Base-by-base conservation (phyloP, 2,329 filamentous ascomycete species). In the Verticillium alfalfae region DNA sequence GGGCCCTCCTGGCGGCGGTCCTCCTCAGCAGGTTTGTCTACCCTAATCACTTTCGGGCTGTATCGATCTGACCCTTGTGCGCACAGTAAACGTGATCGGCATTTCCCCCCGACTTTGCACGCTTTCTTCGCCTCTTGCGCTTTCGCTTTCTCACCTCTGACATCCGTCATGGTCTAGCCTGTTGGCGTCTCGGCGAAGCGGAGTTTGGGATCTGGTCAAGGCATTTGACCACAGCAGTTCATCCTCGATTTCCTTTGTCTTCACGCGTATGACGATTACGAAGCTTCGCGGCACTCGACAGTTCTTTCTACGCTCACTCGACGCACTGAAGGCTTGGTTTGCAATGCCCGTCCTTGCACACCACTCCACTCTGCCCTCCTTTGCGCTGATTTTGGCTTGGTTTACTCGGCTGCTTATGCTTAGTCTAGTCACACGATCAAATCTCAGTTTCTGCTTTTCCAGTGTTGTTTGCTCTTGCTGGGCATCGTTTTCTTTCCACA, bases 1-100 rank as follows among this genome's bases (percentile, higher is more conserved):
- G 63, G 72, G 75, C 9, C 45, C 45, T 22, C 75, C 74, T 61
- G 72, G 71, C 39, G 75, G 74, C 56, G 58, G 41, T 16, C 74
- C 75, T 61, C 70, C 54, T 13, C 26, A 34, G 54, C 54, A 56
- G 54, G 54, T 56, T 56, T 12, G 54, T 56, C 8, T 52, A 9
- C 45, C 45, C 13, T 52, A 4, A 13, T 1, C 9, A 52, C 4
- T n/a, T 18, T 1, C 22, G 4, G n/a, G 6, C 4, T 10, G 13
- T 7, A 4, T 26, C n/a, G 8, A 13, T 9, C 45, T 52, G 22
- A 52, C 39, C 3, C 26, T 9, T 3, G 7, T 26, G 5, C 8
- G 22, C 10, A 10, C 18, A 52, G 45, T 52, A 18, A 52, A 22
- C 18, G 22, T 52, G 45, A 52, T 18, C 45, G 45, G 45, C 45